phyloP scores from a whole-genome alignment of 139 green algal genomes.

The Haematococcus sp. region DNA sequence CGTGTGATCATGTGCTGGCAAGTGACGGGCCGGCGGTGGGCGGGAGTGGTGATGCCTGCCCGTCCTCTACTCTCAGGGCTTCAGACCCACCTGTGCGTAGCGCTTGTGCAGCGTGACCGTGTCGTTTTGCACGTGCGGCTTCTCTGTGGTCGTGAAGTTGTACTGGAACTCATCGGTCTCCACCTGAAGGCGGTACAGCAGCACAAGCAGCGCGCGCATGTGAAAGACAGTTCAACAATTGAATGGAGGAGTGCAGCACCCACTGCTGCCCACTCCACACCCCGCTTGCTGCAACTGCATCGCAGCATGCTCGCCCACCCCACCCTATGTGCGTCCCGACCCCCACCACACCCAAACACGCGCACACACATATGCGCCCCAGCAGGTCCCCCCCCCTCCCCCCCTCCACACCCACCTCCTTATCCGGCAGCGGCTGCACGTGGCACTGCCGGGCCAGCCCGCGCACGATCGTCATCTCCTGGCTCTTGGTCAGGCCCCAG shows the following conservation, averaged over 20 bases:
- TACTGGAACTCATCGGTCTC: slow-evolving; percentile 51
- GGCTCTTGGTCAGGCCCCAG: slow-evolving; percentile 54
- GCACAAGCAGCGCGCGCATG: not conserved
- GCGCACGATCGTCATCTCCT: slow-evolving; percentile 48
- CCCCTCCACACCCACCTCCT: slow-evolving; percentile 28
- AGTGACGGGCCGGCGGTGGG: no score
- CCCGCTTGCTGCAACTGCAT: no score
- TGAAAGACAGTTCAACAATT: not conserved
- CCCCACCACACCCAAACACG: no score
- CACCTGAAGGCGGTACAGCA: slow-evolving; percentile 2
- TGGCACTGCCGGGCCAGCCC: slow-evolving; percentile 35
- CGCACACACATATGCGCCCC: no score
- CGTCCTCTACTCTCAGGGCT: no score
- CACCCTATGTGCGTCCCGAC: no score
- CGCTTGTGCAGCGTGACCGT: slow-evolving; percentile 54
- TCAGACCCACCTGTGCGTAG: slow-evolving; percentile 18
- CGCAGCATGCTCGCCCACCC: no score
- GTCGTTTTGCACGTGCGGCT: slow-evolving; percentile 66
- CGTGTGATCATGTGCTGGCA: not conserved
- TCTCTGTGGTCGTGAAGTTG: slow-evolving; percentile 45
- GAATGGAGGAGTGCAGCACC: not conserved
- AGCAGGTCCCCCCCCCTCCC: no score
- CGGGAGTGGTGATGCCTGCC: no score
- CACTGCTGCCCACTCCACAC: no score
- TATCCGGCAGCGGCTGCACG: slow-evolving; percentile 27